These are phyloP conservation scores for Stephanodiscus minutulus DNA, from an alignment of 108 stramenopile genomes.

Conservation along the genomic window DNA sequence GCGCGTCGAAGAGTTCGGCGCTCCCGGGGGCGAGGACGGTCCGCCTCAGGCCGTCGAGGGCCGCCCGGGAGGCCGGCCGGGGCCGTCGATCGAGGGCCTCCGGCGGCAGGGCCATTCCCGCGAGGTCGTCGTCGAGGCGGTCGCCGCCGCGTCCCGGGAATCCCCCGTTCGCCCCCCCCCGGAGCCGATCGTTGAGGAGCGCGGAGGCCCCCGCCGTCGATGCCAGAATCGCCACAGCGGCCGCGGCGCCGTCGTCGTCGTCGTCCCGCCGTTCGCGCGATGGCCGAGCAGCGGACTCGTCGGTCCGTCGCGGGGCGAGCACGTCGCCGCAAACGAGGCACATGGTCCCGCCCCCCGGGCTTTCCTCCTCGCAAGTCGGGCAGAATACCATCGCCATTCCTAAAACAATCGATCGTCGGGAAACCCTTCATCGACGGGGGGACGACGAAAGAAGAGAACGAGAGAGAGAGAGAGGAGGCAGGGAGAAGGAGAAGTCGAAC, in stretches of 20 bases:
- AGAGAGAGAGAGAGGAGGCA: neutral
- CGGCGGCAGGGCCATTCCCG: conserved; percentile 21
- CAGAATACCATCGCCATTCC: conserved; percentile 4
- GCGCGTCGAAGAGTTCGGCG: conserved; percentile 42
- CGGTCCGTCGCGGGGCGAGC: neutral
- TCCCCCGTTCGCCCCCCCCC: neutral
- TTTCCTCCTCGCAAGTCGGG: conserved; percentile 24
- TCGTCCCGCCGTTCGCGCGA: neutral
- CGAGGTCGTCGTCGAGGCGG: conserved; percentile 1
- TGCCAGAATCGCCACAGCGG: neutral
- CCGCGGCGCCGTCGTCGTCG: neutral
- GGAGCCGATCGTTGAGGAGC: conserved; percentile 2
- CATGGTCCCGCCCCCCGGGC: conserved; percentile 17
- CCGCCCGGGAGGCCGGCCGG: conserved; percentile 21
- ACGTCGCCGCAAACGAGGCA: conserved; percentile 46
- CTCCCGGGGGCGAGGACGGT: conserved; percentile 24
- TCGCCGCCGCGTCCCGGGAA: neutral
- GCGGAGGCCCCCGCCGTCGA: neutral
- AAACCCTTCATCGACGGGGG: neutral
- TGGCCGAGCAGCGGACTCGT: too few relatives aligned
- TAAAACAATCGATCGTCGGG: neutral
- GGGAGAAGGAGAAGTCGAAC: too few relatives aligned
- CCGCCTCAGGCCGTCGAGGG: conserved; percentile 14
- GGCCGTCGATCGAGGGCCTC: conserved; percentile 33
- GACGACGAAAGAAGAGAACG: too few relatives aligned